Conservation (phyloP, 768 basidiomycete genomes). For the Lanmaoa pseudosensibilis region DNA sequence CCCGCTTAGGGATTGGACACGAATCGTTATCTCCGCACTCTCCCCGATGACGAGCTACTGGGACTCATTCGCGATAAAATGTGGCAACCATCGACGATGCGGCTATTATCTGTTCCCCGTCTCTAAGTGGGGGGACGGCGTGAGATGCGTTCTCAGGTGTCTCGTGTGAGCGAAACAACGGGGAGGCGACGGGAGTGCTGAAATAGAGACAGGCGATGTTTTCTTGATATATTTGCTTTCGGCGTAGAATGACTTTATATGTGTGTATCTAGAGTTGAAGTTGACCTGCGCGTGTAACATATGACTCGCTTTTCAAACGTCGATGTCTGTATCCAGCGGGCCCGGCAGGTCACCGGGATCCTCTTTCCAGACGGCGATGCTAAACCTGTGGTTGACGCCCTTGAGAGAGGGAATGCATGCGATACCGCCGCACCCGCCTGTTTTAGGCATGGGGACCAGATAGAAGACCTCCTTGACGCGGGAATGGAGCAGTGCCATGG, state of each 20-base stretch:
- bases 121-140: conserved; percentile 13
- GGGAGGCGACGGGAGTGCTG: neutral
- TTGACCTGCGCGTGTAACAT: neutral
- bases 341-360: conserved; percentile 6
- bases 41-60: conserved; percentile 48
- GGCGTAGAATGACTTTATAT: neutral
- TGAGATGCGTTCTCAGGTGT: conserved; percentile 3
- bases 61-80: conserved; percentile 55
- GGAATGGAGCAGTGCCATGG: conserved; percentile 93
- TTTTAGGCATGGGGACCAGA: conserved; percentile 67
- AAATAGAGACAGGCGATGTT: neutral
- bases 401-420: conserved; percentile 77
- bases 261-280: neutral
- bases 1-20: conserved; percentile 37
- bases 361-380: conserved; percentile 65
- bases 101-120: conserved; percentile 1
- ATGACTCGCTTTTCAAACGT: conserved; percentile 24
- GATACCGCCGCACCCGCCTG: conserved; percentile 83
- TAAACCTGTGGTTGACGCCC: conserved; percentile 88
- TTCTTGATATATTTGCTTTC: neutral
- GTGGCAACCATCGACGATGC: conserved; percentile 45
- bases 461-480: conserved; percentile 87
- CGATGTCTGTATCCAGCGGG: conserved; percentile 26
- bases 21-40: conserved; percentile 46
- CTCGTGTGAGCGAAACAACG: neutral